A percentile compares a stretch with the other conserved stretches of the same genome.
Conservation (phyloP, 495 filamentous ascomycete species). For the Extremus antarcticus region DNA sequence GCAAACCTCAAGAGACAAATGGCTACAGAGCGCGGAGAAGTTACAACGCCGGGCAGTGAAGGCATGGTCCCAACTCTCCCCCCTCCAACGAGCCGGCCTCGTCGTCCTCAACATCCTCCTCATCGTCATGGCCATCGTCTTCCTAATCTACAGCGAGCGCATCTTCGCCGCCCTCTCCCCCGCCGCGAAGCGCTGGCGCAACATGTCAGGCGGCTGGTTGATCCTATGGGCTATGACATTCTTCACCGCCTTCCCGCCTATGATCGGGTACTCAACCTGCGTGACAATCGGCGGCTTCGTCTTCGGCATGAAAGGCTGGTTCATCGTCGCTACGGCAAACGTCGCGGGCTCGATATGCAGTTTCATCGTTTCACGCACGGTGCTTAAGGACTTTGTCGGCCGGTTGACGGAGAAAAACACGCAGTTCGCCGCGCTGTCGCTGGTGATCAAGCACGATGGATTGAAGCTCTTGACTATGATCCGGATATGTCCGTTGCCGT, state of each 20-base stretch:
- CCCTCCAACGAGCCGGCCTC: slow-evolving; percentile 50
- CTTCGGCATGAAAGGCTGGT: slow-evolving; percentile 91
- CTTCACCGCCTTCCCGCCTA: slow-evolving; percentile 71
- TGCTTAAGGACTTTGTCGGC: slow-evolving; percentile 68
- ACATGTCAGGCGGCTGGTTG: slow-evolving; percentile 57
- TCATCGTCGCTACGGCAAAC: slow-evolving; percentile 68
- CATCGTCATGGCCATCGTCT: slow-evolving; percentile 48
- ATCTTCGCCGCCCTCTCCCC: slow-evolving; percentile 66
- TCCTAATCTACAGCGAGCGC: slow-evolving; percentile 62
- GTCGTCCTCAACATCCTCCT: slow-evolving; percentile 38
- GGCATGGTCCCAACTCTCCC: slow-evolving; percentile 44
- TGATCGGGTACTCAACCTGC: slow-evolving; percentile 81
- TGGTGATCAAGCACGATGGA: slow-evolving; percentile 70
- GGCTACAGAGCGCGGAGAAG: slow-evolving; percentile 37
- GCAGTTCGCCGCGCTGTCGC: slow-evolving; percentile 58
- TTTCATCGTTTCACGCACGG: slow-evolving; percentile 66
- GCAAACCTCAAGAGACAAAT: slow-evolving; percentile 28
- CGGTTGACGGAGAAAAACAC: slow-evolving; percentile 70
- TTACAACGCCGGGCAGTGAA: slow-evolving; percentile 29
- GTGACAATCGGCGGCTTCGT: slow-evolving; percentile 85
- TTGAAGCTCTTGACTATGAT: slow-evolving; percentile 87
- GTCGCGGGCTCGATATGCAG: slow-evolving; percentile 64
- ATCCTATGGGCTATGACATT: slow-evolving; percentile 72
- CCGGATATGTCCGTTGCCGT: slow-evolving; percentile 85
- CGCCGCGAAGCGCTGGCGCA: slow-evolving; percentile 61